Evolutionary conservation across 2,329 filamentous ascomycete species (phyloP).

Genomic region (Elsinoe perseae): DNA sequence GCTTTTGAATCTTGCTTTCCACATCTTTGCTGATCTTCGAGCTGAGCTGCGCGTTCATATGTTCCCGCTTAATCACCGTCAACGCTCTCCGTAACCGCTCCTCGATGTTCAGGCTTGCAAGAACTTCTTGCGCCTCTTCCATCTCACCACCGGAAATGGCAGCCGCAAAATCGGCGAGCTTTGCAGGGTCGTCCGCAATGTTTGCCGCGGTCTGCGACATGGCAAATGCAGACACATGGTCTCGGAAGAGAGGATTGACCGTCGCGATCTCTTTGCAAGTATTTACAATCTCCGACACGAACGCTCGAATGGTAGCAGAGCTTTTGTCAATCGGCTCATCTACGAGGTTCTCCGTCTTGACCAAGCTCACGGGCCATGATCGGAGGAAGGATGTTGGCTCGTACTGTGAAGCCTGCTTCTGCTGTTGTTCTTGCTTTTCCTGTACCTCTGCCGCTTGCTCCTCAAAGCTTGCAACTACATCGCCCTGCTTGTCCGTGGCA

Average conservation of each 20-base stretch:
- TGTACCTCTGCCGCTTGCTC: conserved; percentile 57
- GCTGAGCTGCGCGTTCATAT: conserved; percentile 95
- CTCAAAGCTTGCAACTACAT: conserved; percentile 95
- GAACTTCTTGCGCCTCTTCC: conserved; percentile 82
- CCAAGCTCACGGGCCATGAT: conserved; percentile 85
- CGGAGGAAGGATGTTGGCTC: conserved; percentile 87
- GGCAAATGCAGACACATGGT: conserved; percentile 95
- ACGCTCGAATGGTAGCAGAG: conserved; percentile 77
- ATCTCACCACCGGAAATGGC: conserved; percentile 93
- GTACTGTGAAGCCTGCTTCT: conserved; percentile 50
- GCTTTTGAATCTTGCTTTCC: conserved; percentile 92
- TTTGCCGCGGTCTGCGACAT: conserved; percentile 94
- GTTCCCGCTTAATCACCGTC: conserved; percentile 89
- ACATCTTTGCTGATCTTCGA: conserved; percentile 98
- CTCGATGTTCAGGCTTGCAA: conserved; percentile 83
- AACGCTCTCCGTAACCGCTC: conserved; percentile 86
- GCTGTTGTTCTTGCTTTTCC: conserved; percentile 34
- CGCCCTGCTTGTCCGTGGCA: conserved; percentile 68
- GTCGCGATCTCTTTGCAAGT: conserved; percentile 96
- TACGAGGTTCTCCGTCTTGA: conserved; percentile 85
- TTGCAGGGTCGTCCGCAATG: conserved; percentile 87
- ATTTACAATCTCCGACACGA: conserved; percentile 97
- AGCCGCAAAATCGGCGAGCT: conserved; percentile 92
- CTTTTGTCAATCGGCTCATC: conserved; percentile 89
- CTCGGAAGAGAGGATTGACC: conserved; percentile 88